Evolutionary conservation across 2,329 filamentous ascomycete genomes (phyloP), one percentile per base, ranked within the genome.

Genomic region (Cadophora malorum): DNA sequence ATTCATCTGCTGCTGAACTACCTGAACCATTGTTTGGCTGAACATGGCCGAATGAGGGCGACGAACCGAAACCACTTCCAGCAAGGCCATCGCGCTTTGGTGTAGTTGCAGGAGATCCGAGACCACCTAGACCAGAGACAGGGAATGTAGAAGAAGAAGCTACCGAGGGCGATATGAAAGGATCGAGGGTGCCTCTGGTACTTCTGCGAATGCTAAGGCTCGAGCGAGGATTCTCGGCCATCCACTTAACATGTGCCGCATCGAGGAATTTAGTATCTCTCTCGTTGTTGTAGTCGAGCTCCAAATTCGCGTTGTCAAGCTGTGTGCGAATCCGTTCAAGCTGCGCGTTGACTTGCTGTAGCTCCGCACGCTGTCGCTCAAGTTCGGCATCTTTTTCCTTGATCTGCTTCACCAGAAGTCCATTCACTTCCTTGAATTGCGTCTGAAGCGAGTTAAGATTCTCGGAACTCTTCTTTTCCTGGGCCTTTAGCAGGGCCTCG

Each of bases 111-210:
- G 55, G 31, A 41, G 64, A 56, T 66, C 25, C 52, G 7, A n/a
- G 25, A 45, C 28, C 58, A 28, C n/a, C 47, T 31, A 25, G 52
- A 23, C 53, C 49, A 38, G 49, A 33, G 19, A 50, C 62, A 16
- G 56, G 35, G 23, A 58, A 56, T 7, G 41, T 55, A 41, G 59
- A 33, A 47, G 31, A 62, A 3, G 56, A 62, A 25, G 38, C 21
- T 59, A 14, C 41, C 16, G 69, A 65, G n/a, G 74, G 73, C 1
- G 74, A 71, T 21, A 33, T 58, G 45, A 74, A 73, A 6, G 72
- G 67, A 61, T 76, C 72, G 4, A 59, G 67, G n/a, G 68, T 38
- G 25, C 64, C 41, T n/a, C 31, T 64, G 58, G 70, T 72, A 3
- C 65, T 63, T 45, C 64, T 56, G 23, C 69, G 60, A 16, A 10